Evolutionary conservation across 2,329 filamentous ascomycete species (phyloP), one percentile per base, ranked within the genome.

Genomic region (Colletotrichum spaethianum): DNA sequence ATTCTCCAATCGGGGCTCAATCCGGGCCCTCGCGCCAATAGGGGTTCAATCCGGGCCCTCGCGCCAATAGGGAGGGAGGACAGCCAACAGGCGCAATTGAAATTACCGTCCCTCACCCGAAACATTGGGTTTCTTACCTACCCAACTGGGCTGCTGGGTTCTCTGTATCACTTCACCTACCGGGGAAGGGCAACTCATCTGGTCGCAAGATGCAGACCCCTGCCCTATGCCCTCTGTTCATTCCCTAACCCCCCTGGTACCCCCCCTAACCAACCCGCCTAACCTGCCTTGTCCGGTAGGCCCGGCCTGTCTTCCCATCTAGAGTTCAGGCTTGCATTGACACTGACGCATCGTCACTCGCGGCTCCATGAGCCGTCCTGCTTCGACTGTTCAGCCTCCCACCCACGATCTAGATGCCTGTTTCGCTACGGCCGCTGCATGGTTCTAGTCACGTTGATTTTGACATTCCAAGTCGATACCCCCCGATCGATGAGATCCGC

Each of bases 91-190:
- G 20, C 53, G 38, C 36, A 6, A 26, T 31, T 16, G 14, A 12
- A 50, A 57, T n/a, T n/a, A 31, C 33, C 40, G 33, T 50, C 26
- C 60, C 40, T 40, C n/a, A 23, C 66, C 31, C 38, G 23, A 40
- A 18, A 48, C 42, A 42, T 42, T 46, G 38, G 40, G 18, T 48
- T 48, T 11, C 14, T 40, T 14, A 46, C 20, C 8, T 46, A 63
- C 42, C 57, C 16, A 60, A 28, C 20, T 26, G 38, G 26, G 28
- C 36, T 20, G n/a, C 23, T 23, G 52, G 60, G 44, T 61, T 59
- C 46, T 70, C 57, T 63, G 67, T 66, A 44, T 66, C 53, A 48
- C 63, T 12, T 70, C 55, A 66, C 66, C 55, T 55, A 31, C 16
- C 20, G 16, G 31, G 46, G 36, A 44, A 36, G 40, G 20, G 23